Conservation (phyloP, 192 early-diverging fungal genomes). For the Backusella tarrabulga region DNA sequence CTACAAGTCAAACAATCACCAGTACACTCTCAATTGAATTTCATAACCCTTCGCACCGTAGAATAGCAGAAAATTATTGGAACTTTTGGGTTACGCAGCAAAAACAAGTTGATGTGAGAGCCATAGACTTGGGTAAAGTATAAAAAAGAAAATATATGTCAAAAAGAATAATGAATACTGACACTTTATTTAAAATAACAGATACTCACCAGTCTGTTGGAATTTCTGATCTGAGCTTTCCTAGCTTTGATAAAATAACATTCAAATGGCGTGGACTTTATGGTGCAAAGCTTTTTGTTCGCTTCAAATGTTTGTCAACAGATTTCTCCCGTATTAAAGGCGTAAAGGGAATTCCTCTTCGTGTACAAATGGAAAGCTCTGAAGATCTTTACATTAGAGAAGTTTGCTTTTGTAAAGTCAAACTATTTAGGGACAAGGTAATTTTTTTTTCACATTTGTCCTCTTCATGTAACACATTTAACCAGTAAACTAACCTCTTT, state of each 20-base stretch:
- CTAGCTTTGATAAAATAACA: constrained; percentile 64
- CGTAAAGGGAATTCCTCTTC: constrained; percentile 69
- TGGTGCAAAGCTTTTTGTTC: constrained; percentile 60
- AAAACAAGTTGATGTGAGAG: constrained; percentile 54
- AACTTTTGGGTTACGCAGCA: constrained; percentile 75
- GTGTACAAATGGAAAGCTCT: constrained; percentile 42
- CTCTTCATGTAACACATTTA: background rate
- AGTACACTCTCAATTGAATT: constrained; percentile 63
- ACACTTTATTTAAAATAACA: background rate
- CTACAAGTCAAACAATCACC: constrained; percentile 44
- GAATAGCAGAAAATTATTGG: constrained; percentile 64
- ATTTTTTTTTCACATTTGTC: background rate
- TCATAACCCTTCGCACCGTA: constrained; percentile 68
- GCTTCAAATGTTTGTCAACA: constrained; percentile 73
- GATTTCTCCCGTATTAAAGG: constrained; percentile 78
- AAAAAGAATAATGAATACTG: background rate
- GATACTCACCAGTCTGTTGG: constrained; percentile 26
- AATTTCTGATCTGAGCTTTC: constrained; percentile 13
- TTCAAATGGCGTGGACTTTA: constrained; percentile 66
- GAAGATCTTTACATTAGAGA: constrained; percentile 27
- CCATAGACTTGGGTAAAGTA: constrained; percentile 59
- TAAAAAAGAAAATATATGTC: background rate
- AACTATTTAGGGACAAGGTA: constrained; percentile 55
- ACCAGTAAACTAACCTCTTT: background rate
- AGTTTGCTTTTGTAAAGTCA: constrained; percentile 61